Percentiles rank a stretch among this genome's conserved stretches.
These are phyloP conservation scores for Dichotomocladium elegans DNA, from an alignment of 371 early-diverging fungal species.

Conservation along the genomic window DNA sequence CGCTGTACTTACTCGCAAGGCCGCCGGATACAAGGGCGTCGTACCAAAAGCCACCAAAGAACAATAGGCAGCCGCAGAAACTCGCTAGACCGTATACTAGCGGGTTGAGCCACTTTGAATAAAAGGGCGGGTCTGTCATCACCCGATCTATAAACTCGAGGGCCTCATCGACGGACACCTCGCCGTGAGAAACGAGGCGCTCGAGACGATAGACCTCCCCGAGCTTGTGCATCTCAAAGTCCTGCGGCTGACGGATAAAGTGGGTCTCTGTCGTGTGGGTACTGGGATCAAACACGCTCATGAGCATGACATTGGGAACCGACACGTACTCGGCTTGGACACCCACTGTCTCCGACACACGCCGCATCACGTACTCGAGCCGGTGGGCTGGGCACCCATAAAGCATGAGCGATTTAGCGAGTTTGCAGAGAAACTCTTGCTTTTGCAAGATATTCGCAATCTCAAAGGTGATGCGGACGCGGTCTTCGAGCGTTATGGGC, in stretches of 20 bases:
- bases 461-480: constrained; percentile 55
- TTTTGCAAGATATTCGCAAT: constrained; percentile 57
- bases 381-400: constrained; percentile 63
- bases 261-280: constrained; percentile 81
- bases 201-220: constrained; percentile 56
- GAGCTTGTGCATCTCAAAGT: constrained; percentile 67
- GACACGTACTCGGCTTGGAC: constrained; percentile 67
- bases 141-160: constrained; percentile 47
- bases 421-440: constrained; percentile 56
- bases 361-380: constrained; percentile 49
- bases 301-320: constrained; percentile 68
- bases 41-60: constrained; percentile 37
- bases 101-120: constrained; percentile 48
- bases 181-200: constrained; percentile 42
- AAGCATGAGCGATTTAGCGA: constrained; percentile 49
- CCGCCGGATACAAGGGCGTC: constrained; percentile 39
- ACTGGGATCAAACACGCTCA: constrained; percentile 66
- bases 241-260: constrained; percentile 52
- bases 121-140: constrained; percentile 33
- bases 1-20: constrained; percentile 34
- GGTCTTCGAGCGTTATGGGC: constrained; percentile 50
- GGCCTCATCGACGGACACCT: constrained; percentile 50
- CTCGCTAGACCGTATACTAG: constrained; percentile 44
- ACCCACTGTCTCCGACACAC: constrained; percentile 53
- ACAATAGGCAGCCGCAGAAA: constrained; percentile 46